Evolutionary conservation across 2,329 filamentous ascomycete genomes (phyloP).

Genomic region (Daldinia eschscholtzii): DNA sequence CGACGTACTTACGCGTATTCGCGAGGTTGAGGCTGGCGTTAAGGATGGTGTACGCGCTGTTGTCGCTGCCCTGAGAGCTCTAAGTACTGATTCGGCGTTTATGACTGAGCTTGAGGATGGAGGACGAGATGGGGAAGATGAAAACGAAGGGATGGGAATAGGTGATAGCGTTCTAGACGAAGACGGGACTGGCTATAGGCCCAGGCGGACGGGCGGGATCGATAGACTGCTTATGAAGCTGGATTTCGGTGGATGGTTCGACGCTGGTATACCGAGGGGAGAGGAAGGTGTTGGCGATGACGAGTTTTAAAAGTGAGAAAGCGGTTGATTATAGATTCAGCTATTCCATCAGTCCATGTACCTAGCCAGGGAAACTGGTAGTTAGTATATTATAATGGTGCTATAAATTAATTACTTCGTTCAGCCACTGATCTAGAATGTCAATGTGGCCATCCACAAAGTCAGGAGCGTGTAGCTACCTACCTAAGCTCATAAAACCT

Average conservation of each 20-base stretch:
- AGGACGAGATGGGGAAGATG: slow-evolving; percentile 33
- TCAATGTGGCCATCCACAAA: not conserved
- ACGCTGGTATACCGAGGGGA: slow-evolving; percentile 46
- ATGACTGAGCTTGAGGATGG: slow-evolving; percentile 59
- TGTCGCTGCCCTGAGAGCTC: slow-evolving; percentile 65
- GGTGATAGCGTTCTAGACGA: slow-evolving; percentile 50
- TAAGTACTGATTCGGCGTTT: slow-evolving; percentile 62
- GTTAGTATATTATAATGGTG: not conserved
- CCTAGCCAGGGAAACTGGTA: not conserved
- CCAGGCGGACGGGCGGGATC: slow-evolving; percentile 80
- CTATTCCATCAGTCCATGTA: not conserved
- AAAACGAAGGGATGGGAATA: slow-evolving; percentile 34
- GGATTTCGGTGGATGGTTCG: slow-evolving; percentile 75
- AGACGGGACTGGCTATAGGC: slow-evolving; percentile 69
- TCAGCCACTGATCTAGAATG: not conserved
- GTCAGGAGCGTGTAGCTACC: not conserved
- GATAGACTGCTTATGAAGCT: slow-evolving; percentile 92
- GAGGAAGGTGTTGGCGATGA: slow-evolving; percentile 28
- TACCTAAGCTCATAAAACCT: not conserved
- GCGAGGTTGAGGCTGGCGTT: slow-evolving; percentile 72
- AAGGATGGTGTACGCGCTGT: slow-evolving; percentile 76
- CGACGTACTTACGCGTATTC: slow-evolving; percentile 74
- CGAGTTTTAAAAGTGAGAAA: slow-evolving; percentile 26
- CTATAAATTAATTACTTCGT: not conserved
- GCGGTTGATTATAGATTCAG: not conserved